Evolutionary conservation across 108 stramenopile genomes (phyloP), one percentile per base, ranked within the genome.

Genomic region (Pseudonitzschia delicatissima): DNA sequence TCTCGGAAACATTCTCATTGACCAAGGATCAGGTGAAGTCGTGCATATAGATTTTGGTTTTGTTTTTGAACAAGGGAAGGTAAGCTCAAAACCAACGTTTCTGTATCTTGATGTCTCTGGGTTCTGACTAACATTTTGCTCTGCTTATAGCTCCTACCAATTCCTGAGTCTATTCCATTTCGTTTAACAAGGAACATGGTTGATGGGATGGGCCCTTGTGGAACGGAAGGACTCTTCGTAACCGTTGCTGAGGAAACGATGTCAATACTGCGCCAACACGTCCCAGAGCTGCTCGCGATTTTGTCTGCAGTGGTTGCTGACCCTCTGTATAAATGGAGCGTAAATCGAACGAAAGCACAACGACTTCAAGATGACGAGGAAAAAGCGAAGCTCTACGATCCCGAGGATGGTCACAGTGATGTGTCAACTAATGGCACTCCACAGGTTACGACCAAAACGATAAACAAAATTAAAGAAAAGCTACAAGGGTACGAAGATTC

Each of bases 21-120:
- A 98, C 59, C 71, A 88, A 34, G 87, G 72, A 44, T 96, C 96
- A 13, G 80, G 72, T 9, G 97, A 98, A 71, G 78, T 98, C 31
- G 93, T 99, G 2, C 99, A 99, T 68, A 99, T 99, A 59, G 99
- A 99, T 72, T 99, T 99, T 74, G 98, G 99, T 2, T 82, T 97
- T 27, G 92, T 96, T n/a, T 99, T 99, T 58, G 99, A 99, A 69
- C 97, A 98, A 68, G 99, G 97, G 35, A 96, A 95, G 80, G 76
- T 86, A 40, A 60, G 81, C 57, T 3, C 48, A 31, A 45, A 11
- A 55, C 15, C 11, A 26, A 39, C 25, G 13, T 66, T 68, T 66
- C 13, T 39, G n/a, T 20, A 34, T 62, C 15, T 13, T 53, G 17
- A n/a, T 65, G 32, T 15, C 13, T 45, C 35, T 32, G 29, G 33